Percentiles rank a stretch among this genome's conserved stretches.
Conservation (phyloP, 805 yeast genomes). For the Starmerella stigmatis region DNA sequence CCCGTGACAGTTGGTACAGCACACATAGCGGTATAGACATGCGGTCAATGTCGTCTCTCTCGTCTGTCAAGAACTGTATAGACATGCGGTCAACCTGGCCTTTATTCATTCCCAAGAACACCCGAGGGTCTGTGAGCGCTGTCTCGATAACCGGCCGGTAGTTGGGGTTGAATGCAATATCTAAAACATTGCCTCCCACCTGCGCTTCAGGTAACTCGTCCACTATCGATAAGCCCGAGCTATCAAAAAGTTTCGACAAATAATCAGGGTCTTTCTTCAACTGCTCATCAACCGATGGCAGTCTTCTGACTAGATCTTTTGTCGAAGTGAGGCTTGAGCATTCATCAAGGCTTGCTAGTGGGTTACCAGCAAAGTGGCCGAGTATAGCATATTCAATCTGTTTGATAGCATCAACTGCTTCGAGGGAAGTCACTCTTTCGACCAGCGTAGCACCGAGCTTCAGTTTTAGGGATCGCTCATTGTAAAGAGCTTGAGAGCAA, state of each 20-base stretch:
- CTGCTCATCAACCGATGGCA: slow-evolving; percentile 31
- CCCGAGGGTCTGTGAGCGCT: slow-evolving; percentile 36
- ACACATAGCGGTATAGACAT: slow-evolving; percentile 42
- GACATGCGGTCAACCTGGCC: too few relatives aligned
- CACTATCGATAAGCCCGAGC: background rate
- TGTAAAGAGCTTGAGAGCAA: background rate
- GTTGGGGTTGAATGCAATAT: slow-evolving; percentile 37
- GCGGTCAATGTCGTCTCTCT: background rate
- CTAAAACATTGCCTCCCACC: slow-evolving; percentile 30
- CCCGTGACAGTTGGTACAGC: slow-evolving; percentile 61
- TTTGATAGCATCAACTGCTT: slow-evolving; percentile 17
- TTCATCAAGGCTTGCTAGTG: slow-evolving; percentile 26
- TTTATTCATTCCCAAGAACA: slow-evolving; percentile 18
- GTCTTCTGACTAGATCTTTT: slow-evolving; percentile 12
- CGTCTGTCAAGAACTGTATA: background rate
- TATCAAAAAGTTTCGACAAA: background rate
- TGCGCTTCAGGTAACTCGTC: slow-evolving; percentile 38
- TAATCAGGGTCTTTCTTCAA: background rate
- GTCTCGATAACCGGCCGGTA: slow-evolving; percentile 36
- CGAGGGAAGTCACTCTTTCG: background rate
- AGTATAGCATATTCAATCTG: slow-evolving; percentile 29
- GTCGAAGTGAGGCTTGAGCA: slow-evolving; percentile 18
- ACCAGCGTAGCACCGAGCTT: slow-evolving; percentile 4
- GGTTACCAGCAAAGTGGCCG: slow-evolving; percentile 33
- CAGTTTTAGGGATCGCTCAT: slow-evolving; percentile 4